These are phyloP conservation scores for Suillus discolor DNA, from an alignment of 768 basidiomycete genomes.

Conservation along the genomic window DNA sequence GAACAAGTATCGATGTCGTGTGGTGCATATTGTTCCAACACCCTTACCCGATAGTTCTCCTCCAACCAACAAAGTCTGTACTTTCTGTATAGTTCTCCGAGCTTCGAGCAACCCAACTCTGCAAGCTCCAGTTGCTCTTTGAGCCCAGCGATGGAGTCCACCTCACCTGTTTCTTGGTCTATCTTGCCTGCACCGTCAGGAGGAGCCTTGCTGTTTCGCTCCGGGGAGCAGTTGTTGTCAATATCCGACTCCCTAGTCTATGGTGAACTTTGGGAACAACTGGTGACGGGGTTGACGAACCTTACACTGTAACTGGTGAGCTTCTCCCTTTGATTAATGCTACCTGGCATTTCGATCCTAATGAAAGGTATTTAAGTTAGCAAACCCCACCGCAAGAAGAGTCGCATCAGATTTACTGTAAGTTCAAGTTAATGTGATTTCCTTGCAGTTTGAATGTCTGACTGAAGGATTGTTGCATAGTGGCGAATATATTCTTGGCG, in stretches of 20 bases:
- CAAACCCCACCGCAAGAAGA: neutral
- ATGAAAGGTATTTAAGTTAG: neutral
- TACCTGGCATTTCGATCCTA: neutral
- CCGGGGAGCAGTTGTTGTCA: neutral
- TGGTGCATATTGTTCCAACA: too few species aligned
- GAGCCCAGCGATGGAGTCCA: too few species aligned
- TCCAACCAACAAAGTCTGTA: too few species aligned
- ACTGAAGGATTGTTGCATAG: neutral
- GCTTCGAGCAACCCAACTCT: too few species aligned
- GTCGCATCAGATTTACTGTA: neutral
- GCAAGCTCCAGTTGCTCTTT: too few species aligned
- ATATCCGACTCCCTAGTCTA: neutral
- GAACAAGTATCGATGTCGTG: neutral
- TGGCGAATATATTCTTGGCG: neutral
- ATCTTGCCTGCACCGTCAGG: neutral
- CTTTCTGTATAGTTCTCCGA: too few species aligned
- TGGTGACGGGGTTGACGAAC: neutral
- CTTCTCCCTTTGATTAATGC: neutral
- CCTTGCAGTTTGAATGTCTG: neutral
- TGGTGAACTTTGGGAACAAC: neutral
- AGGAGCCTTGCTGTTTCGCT: neutral
- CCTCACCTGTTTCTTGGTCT: too few species aligned
- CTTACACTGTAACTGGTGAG: neutral
- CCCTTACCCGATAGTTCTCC: too few species aligned
- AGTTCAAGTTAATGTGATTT: neutral